phyloP scores from a whole-genome alignment of 2,329 filamentous ascomycete genomes.

The Clonostachys chloroleuca region DNA sequence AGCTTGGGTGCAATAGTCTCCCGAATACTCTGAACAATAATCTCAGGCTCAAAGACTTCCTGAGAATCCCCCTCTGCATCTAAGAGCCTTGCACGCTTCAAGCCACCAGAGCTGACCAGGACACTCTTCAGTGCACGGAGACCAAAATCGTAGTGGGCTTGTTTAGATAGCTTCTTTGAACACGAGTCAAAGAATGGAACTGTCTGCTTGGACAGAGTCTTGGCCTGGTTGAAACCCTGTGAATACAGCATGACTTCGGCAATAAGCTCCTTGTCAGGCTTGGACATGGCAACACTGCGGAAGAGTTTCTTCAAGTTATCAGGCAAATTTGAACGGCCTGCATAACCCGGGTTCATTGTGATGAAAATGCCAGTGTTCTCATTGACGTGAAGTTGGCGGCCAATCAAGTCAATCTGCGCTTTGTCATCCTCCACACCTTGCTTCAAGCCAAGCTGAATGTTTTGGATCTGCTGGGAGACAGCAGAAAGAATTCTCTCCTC shows the following conservation, averaged over 20 bases:
- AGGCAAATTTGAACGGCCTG: slow-evolving; percentile 92
- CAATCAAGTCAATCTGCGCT: slow-evolving; percentile 89
- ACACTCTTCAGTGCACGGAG: slow-evolving; percentile 98
- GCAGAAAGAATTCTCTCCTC: slow-evolving; percentile 97
- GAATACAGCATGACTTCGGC: slow-evolving; percentile 99
- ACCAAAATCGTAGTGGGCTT: slow-evolving; percentile 98
- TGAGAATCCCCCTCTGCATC: slow-evolving; percentile 59
- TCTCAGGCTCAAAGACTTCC: slow-evolving; percentile 84
- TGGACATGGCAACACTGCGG: slow-evolving; percentile 98
- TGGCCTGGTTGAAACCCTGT: slow-evolving; percentile 96
- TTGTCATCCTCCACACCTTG: slow-evolving; percentile 78
- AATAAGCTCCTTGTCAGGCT: slow-evolving; percentile 98
- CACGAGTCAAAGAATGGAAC: slow-evolving; percentile 98
- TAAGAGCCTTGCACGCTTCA: slow-evolving; percentile 78
- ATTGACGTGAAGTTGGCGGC: slow-evolving; percentile 85
- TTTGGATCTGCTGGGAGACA: slow-evolving; percentile 98
- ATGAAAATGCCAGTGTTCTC: slow-evolving; percentile 98
- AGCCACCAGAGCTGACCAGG: slow-evolving; percentile 90
- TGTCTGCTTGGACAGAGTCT: slow-evolving; percentile 87
- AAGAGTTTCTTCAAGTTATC: slow-evolving; percentile 99
- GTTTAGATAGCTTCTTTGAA: slow-evolving; percentile 76
- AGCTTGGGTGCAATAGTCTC: slow-evolving; percentile 98
- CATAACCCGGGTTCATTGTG: slow-evolving; percentile 99
- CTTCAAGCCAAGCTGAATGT: slow-evolving; percentile 94
- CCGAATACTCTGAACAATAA: slow-evolving; percentile 95